phyloP scores from a whole-genome alignment of 2,329 filamentous ascomycete species.

The Colletotrichum sublineola region DNA sequence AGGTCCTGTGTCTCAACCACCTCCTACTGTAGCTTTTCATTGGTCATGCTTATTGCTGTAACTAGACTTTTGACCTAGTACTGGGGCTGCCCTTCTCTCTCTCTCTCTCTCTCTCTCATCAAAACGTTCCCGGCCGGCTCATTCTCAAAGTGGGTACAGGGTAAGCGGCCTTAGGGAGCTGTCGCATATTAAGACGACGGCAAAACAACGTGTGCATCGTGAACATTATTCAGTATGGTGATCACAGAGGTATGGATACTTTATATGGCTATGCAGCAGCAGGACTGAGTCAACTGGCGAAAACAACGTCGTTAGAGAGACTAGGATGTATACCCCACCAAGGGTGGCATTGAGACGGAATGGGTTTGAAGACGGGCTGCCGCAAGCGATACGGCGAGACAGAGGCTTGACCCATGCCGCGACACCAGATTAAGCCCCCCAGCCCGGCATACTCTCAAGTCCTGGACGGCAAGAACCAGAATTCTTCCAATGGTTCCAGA shows the following conservation, averaged over 20 bases:
- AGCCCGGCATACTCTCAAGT: slow-evolving; percentile 12
- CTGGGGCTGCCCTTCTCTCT: too few relatives aligned
- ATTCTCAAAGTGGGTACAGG: background rate
- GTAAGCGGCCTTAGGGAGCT: background rate
- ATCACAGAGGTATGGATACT: background rate
- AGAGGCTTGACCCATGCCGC: slow-evolving; percentile 37
- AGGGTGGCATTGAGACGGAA: slow-evolving; percentile 34
- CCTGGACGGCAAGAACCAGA: background rate
- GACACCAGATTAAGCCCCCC: slow-evolving; percentile 6
- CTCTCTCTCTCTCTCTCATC: background rate
- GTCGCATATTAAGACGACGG: background rate
- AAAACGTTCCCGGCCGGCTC: background rate
- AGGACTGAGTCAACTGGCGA: background rate
- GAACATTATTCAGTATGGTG: background rate
- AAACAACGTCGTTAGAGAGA: background rate
- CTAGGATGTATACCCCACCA: slow-evolving; percentile 20
- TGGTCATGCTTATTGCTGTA: too few relatives aligned
- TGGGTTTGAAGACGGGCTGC: slow-evolving; percentile 34
- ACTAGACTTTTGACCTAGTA: too few relatives aligned
- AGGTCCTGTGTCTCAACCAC: too few relatives aligned
- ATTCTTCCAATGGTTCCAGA: slow-evolving; percentile 8
- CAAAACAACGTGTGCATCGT: background rate
- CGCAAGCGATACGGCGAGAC: slow-evolving; percentile 21
- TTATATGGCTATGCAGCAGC: slow-evolving; percentile 7
- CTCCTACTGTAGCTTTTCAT: too few relatives aligned